These are phyloP conservation scores for Colletotrichum plurivorum DNA, from an alignment of 2,329 filamentous ascomycete genomes.

Conservation along the genomic window DNA sequence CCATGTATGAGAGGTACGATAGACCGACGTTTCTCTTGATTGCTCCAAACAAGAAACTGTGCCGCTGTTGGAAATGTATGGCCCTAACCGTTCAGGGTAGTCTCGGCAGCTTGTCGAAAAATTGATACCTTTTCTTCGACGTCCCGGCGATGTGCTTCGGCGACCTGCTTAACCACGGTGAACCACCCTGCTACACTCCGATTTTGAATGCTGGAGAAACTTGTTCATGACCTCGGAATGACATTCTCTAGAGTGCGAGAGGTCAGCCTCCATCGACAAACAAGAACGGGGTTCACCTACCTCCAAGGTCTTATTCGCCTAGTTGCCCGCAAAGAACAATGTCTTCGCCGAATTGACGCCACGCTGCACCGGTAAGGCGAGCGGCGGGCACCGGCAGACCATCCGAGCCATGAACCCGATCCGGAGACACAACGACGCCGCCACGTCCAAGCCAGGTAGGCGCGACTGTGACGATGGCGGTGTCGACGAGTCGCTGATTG, in stretches of 20 bases:
- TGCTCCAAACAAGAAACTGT: not conserved
- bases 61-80: slow-evolving; percentile 19
- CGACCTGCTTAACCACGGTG: slow-evolving; percentile 24
- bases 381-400: slow-evolving; percentile 72
- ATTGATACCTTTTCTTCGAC: slow-evolving; percentile 20
- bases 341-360: slow-evolving; percentile 86
- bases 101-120: slow-evolving; percentile 19
- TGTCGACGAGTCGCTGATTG: slow-evolving; percentile 76
- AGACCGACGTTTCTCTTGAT: slow-evolving; percentile 33
- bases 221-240: not conserved
- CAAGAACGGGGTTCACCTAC: slow-evolving; percentile 2
- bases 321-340: slow-evolving; percentile 84
- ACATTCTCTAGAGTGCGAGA: not conserved
- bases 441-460: slow-evolving; percentile 91
- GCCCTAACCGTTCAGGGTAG: slow-evolving; percentile 11
- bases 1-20: slow-evolving; percentile 31
- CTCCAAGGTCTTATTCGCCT: slow-evolving; percentile 16
- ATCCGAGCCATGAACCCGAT: slow-evolving; percentile 64
- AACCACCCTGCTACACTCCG: not conserved
- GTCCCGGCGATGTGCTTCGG: slow-evolving; percentile 9
- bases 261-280: slow-evolving; percentile 16
- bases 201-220: not conserved
- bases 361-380: slow-evolving; percentile 76
- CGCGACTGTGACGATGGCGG: slow-evolving; percentile 89
- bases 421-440: slow-evolving; percentile 84